Base-by-base conservation (phyloP, 129 eudicot genomes). In the Helianthus tuberosus region DNA sequence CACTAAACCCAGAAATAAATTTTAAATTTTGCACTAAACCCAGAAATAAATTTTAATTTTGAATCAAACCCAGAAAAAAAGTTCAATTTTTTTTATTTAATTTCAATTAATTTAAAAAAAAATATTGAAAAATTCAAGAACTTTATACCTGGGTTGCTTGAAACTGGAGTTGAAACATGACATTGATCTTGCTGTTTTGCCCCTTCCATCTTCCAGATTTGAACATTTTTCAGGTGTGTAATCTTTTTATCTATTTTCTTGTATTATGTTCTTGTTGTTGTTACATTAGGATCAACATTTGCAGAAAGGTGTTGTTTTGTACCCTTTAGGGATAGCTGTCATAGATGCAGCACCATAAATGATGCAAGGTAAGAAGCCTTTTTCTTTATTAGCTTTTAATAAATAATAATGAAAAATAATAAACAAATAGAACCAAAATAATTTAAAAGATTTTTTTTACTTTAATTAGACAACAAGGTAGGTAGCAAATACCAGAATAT, bases 161-260 rank as follows among this genome's bases (percentile, higher is more conserved):
- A 79, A 95, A 95, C 71, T 91, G 96, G 83, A 95, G 68, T 57
- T 74, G 84, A 79, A 91, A 95, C 58, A 95, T 86, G 14, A 82
- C 96, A 81, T 95, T 93, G 96, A 93, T 82, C 87, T 89, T 86
- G 72, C 75, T 82, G 83, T 91, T 91, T 85, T 91, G 92, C 59
- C 79, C 83, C 71, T 79, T 87, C 95, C 92, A 84, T 83, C 77
- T 82, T 15, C 86, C 83, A 3, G 91, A 82, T 79, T 89, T 93
- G 80, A 94, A 94, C 99, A 94, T 92, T 77, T 84, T 86, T 36
- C 15, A 66, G 79, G 73, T 75, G 66, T 64, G 54, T 59, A 32
- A 32, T 32, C 36, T 60, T 35, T 35, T 47, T 15, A 27, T 29
- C 50, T 76, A 27, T 5, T 70, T 50, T 53, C 17, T 60, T 61